Conservation (phyloP, 2,329 filamentous ascomycete species). For the Raffaelea albimanens region DNA sequence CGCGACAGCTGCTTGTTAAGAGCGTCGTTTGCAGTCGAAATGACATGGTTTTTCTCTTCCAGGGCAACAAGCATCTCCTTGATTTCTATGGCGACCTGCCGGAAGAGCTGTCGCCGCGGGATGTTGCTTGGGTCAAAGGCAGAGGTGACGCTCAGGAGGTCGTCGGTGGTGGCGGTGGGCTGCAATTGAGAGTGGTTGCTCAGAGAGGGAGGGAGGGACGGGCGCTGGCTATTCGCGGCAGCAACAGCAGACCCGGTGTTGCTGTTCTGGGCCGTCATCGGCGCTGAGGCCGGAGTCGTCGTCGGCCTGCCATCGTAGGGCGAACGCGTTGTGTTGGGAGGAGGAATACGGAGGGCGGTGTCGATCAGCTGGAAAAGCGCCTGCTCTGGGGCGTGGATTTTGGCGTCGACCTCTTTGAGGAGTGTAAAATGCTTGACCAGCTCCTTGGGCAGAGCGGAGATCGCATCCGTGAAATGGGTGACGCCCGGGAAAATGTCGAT, state of each 20-base stretch:
- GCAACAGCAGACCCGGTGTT: constrained; percentile 22
- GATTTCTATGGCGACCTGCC: constrained; percentile 67
- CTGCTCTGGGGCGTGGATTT: constrained; percentile 83
- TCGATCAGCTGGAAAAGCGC: constrained; percentile 68
- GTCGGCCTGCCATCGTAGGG: constrained; percentile 32
- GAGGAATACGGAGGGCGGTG: constrained; percentile 44
- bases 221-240: constrained; percentile 4
- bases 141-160: background rate
- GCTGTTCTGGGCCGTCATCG: constrained; percentile 42
- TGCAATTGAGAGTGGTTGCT: background rate
- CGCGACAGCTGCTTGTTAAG: constrained; percentile 76
- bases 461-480: constrained; percentile 78
- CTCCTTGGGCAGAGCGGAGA: constrained; percentile 87
- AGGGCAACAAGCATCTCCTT: constrained; percentile 80
- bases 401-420: constrained; percentile 95
- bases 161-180: constrained; percentile 13
- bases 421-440: constrained; percentile 92
- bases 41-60: constrained; percentile 96
- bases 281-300: constrained; percentile 30
- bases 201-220: background rate
- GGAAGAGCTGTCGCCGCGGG: constrained; percentile 63
- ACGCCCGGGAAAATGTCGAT: constrained; percentile 60
- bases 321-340: constrained; percentile 32
- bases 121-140: constrained; percentile 49
- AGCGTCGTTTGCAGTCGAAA: constrained; percentile 84